A percentile compares a stretch with the other conserved stretches of the same genome.
phyloP scores from a whole-genome alignment of 257 asterid genomes.

The Leonotis leonurus region DNA sequence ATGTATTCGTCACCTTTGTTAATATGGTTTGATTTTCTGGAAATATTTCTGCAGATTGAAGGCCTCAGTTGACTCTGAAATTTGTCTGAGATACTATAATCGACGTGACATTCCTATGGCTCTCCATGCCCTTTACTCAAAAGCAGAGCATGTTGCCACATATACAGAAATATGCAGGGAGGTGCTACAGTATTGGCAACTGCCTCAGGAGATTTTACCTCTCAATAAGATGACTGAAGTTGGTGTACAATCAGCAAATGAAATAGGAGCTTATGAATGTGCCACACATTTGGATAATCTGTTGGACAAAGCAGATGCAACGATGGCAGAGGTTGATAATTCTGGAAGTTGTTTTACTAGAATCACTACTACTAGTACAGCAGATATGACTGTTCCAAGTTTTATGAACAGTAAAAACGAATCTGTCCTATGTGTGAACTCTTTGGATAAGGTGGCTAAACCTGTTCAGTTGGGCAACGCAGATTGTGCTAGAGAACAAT shows the following conservation, averaged over 20 bases:
- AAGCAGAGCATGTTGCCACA: slow-evolving; percentile 35
- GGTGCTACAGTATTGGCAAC: slow-evolving; percentile 54
- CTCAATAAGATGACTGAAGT: slow-evolving; percentile 26
- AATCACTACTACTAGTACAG: slow-evolving; percentile 18
- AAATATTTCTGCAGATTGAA: slow-evolving; percentile 44
- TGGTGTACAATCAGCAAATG: slow-evolving; percentile 24
- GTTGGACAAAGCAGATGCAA: slow-evolving; percentile 15
- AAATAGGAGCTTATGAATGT: slow-evolving; percentile 26
- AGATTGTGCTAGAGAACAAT: slow-evolving; percentile 14
- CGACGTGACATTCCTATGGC: slow-evolving; percentile 44
- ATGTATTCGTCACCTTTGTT: slow-evolving; percentile 10
- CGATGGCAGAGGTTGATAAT: slow-evolving; percentile 25
- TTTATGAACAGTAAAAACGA: slow-evolving; percentile 6
- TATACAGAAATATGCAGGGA: slow-evolving; percentile 67
- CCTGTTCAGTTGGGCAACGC: slow-evolving; percentile 15
- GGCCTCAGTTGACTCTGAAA: slow-evolving; percentile 33
- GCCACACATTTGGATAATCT: slow-evolving; percentile 15
- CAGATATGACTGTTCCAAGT: slow-evolving; percentile 15
- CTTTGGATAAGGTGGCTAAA: slow-evolving; percentile 1
- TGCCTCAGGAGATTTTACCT: slow-evolving; percentile 38
- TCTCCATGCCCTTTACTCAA: slow-evolving; percentile 42
- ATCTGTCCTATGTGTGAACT: slow-evolving; percentile 18
- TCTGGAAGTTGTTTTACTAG: slow-evolving; percentile 27
- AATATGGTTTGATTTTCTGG: slow-evolving; percentile 11
- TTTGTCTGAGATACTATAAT: slow-evolving; percentile 57